Base-by-base conservation (phyloP, 1,139 yeast genomes). In the Hemisphaericaspora subhashii region DNA sequence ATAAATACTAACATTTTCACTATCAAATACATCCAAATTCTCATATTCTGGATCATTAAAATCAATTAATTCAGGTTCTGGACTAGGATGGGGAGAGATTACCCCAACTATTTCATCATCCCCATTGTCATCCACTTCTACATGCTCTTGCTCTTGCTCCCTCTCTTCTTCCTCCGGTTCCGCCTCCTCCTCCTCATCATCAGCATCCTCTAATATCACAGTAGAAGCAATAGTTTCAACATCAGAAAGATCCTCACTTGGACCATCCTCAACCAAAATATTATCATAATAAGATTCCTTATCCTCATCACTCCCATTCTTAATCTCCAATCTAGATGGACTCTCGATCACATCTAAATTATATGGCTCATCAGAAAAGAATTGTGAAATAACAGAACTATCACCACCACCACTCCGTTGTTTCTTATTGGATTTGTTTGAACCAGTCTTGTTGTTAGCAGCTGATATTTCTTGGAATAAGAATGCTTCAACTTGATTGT, bases 11-110 rank as follows among this genome's bases (percentile, higher is more conserved):
- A 35, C 33, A 9, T 30, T 36, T 5, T 36, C 36, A 27, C 35
- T 33, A 27, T 40, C 39, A 32, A 40, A 50, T 7, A 49, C 45
- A 28, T 41, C 44, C 7, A 35, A 31, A 20, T 28, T 39, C 14
- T 38, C 38, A 26, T 39, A 50, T 11, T 36, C 33, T 5, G 41
- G 21, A 25, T 46, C 47, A 12, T 30, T 38, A 15, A 40, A 38
- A 21, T 42, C 42, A 15, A 35, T 35, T 5, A 36, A 29, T 17
- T 37, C 36, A 7, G 50, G 47, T 22, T 38, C 44, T 6, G 45
- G 32, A 13, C 39, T 38, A 15, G 45, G 42, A 5, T 29, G 28
- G 8, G 39, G 36, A 3, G 40, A 38, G 15, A 18, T 21, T 14
- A 27, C 24, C 13, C 36, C 36, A 15, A 8, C 31, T 20, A 20